Percentiles rank a stretch among this genome's conserved stretches.
Conservation (phyloP, 345 rosid genomes). For the Eucalyptus tenuipes region DNA sequence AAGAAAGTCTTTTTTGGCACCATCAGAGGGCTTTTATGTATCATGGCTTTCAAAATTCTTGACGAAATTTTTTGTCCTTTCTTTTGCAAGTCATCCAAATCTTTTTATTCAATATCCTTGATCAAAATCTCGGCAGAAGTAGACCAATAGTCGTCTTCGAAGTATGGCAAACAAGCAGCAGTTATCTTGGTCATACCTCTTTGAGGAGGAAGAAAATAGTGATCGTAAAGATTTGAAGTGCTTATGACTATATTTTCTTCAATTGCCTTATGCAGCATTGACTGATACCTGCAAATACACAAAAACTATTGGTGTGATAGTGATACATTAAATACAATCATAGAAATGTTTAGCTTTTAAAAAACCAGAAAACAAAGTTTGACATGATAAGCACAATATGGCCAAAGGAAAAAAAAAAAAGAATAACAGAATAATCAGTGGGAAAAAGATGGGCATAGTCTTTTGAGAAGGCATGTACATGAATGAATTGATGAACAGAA, state of each 20-base stretch:
- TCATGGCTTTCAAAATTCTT: conserved; percentile 79
- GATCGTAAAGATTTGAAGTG: conserved; percentile 67
- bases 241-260: conserved; percentile 72
- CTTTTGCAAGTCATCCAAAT: conserved; percentile 58
- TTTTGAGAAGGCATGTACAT: no score
- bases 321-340: not conserved
- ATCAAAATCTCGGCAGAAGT: conserved; percentile 81
- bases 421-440: no score
- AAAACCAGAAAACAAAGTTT: not conserved
- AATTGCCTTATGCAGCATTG: conserved; percentile 72
- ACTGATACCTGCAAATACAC: conserved; percentile 48
- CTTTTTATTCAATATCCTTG: conserved; percentile 65
- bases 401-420: no score
- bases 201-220: conserved; percentile 55
- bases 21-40: conserved; percentile 63
- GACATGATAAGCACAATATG: not conserved
- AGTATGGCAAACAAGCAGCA: conserved; percentile 89
- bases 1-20: conserved; percentile 68
- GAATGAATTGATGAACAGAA: no score
- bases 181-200: conserved; percentile 78
- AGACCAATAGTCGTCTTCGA: conserved; percentile 97
- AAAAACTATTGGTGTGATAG: not conserved
- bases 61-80: conserved; percentile 64
- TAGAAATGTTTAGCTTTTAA: not conserved
- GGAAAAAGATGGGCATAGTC: no score